A percentile compares a stretch with the other conserved stretches of the same genome.
phyloP scores from a whole-genome alignment of 129 eudicot genomes.

The Helianthus annuus region DNA sequence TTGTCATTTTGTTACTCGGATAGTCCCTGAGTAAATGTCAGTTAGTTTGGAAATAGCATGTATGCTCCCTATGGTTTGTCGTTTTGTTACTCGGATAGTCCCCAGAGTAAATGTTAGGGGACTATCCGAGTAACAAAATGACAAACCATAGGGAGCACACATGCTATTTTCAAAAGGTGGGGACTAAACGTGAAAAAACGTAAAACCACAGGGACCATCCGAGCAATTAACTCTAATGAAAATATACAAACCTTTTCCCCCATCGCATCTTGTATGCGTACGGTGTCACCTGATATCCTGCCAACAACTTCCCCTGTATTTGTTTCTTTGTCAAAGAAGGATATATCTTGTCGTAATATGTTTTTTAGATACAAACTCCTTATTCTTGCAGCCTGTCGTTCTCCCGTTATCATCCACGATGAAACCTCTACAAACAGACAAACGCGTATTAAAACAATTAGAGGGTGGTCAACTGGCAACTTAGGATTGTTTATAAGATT shows the following conservation, averaged over 20 bases:
- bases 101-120: too few species aligned
- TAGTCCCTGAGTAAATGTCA: too few species aligned
- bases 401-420: conserved; percentile 89
- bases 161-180: too few species aligned
- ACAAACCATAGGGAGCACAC: too few species aligned
- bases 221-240: too few species aligned
- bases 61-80: too few species aligned
- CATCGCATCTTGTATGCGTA: conserved; percentile 87
- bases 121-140: too few species aligned
- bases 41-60: too few species aligned
- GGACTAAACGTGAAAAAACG: too few species aligned
- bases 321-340: conserved; percentile 76
- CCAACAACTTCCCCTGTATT: conserved; percentile 83
- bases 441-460: not conserved
- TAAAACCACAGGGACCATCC: too few species aligned
- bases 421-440: conserved; percentile 60
- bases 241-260: conserved; percentile 62
- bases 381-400: conserved; percentile 79
- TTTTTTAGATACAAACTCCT: conserved; percentile 70
- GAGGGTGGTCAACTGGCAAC: not conserved
- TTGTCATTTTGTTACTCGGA: too few species aligned
- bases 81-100: too few species aligned
- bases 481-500: not conserved
- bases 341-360: conserved; percentile 72
- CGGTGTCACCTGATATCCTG: conserved; percentile 85